Evolutionary conservation across 768 basidiomycete species (phyloP), one percentile per base, ranked within the genome.

Genomic region (Podaxis rugospora): DNA sequence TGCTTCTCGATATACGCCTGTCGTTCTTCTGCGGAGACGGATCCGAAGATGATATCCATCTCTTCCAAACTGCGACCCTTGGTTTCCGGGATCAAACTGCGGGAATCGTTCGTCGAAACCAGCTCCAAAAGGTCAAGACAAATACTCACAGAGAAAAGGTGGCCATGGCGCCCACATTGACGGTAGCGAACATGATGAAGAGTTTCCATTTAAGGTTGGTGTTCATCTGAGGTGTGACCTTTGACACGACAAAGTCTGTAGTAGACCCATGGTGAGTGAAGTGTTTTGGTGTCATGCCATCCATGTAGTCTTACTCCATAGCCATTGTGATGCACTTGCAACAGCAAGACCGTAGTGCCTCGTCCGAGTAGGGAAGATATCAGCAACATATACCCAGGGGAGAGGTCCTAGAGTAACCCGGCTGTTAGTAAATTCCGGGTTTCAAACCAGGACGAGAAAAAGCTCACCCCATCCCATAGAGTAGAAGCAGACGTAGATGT

Each of bases 401-500:
- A 81, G 67, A 11, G 79, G 80, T 25, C 78, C 77, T 79, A 58
- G 52, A 32, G 25, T 18, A 36, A 49, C n/a, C n/a, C 35, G 37
- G n/a, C 4, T 37, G 49, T 39, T 35, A 40, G 25, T 61, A 14
- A 81, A 79, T 11, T 80, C 71, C n/a, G 5, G 28, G 18, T 52
- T 16, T 10, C 44, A 11, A 28, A 52, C 46, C 21, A 49, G 1
- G 5, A 18, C 16, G 1, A 10, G 37, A 10, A 37, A 42, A 32
- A 1, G 66, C 74, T 62, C 55, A 75, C 91, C 92, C 87, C 90
- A 92, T 40, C 90, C 90, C 84, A 93, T 88, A 3, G 87, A 90
- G 72, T 93, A 94, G 72, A 93, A 93, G 70, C 87, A 88, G 46
- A 93, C 90, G 66, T 90, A 95, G 57, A 94, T 83, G 69, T 94